Conservation (phyloP, 768 basidiomycete species). For the Suillus discolor region DNA sequence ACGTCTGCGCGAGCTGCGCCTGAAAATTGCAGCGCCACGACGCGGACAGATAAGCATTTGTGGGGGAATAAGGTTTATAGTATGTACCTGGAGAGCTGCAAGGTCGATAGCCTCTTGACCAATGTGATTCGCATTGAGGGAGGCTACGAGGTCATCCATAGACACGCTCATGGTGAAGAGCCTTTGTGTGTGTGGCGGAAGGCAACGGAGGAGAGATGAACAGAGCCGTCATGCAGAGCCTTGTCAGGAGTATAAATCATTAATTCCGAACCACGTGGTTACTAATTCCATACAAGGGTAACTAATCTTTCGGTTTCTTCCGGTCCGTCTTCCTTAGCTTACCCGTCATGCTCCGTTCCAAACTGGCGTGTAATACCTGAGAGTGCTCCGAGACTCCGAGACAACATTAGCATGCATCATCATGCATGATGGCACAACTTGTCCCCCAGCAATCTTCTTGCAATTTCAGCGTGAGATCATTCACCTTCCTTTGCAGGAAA, state of each 20-base stretch:
- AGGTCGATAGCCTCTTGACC: conserved; percentile 56
- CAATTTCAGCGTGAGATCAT: neutral
- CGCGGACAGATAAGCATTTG: conserved; percentile 19
- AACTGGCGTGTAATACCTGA: neutral
- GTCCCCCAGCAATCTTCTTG: neutral
- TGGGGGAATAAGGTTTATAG: conserved; percentile 15
- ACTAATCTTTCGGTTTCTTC: neutral
- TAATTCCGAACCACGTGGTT: conserved; percentile 3
- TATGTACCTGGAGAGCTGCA: conserved; percentile 46
- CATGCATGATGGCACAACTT: too few relatives aligned
- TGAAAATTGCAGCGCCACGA: conserved; percentile 18
- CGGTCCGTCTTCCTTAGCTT: conserved; percentile 2
- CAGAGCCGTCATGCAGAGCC: conserved; percentile 6
- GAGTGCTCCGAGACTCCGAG: neutral
- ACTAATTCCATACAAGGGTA: conserved; percentile 1
- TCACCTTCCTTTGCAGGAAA: neutral
- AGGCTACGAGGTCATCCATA: conserved; percentile 54
- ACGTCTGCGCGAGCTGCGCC: conserved; percentile 50
- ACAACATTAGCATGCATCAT: neutral
- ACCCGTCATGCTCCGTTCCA: neutral
- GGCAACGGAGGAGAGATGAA: conserved; percentile 11
- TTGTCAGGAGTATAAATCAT: conserved; percentile 11
- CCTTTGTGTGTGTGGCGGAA: conserved; percentile 10
- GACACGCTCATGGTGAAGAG: conserved; percentile 44
- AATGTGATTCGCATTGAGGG: conserved; percentile 48